A percentile compares a stretch with the other conserved stretches of the same genome.
These are phyloP conservation scores for Pichia sp. DNA, from an alignment of 1,139 yeast species.

Conservation along the genomic window DNA sequence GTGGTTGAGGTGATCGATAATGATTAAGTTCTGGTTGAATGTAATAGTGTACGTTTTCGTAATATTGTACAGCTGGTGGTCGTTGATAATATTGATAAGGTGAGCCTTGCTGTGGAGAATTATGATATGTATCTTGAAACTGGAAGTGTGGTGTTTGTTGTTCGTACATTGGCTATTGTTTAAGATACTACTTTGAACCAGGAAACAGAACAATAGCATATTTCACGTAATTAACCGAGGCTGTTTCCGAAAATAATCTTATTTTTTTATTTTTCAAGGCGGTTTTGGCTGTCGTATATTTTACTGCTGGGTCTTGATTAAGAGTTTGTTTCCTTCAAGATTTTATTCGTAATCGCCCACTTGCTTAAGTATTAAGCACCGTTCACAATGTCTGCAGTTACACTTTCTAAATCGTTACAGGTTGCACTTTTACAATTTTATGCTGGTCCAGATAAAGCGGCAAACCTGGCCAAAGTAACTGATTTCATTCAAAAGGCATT, in stretches of 20 bases:
- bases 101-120: slow-evolving; percentile 7
- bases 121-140: background rate
- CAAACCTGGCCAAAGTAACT: slow-evolving; percentile 50
- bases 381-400: slow-evolving; percentile 19
- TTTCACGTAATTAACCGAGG: background rate
- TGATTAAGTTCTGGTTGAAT: too few relatives aligned
- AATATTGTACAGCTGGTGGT: slow-evolving; percentile 42
- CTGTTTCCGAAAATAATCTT: background rate
- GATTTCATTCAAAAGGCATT: slow-evolving; percentile 47
- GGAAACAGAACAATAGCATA: background rate
- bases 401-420: slow-evolving; percentile 30
- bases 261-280: too few relatives aligned
- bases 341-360: too few relatives aligned
- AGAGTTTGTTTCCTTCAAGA: too few relatives aligned
- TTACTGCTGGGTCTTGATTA: too few relatives aligned
- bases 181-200: background rate
- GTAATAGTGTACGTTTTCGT: background rate
- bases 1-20: too few relatives aligned
- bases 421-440: slow-evolving; percentile 75
- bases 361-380: too few relatives aligned
- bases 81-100: slow-evolving; percentile 18
- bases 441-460: slow-evolving; percentile 60
- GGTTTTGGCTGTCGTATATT: too few relatives aligned
- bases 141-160: slow-evolving; percentile 38
- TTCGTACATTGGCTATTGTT: slow-evolving; percentile 1